Evolutionary conservation across 306 rosid genomes (phyloP).

Genomic region (Quercus gilva): DNA sequence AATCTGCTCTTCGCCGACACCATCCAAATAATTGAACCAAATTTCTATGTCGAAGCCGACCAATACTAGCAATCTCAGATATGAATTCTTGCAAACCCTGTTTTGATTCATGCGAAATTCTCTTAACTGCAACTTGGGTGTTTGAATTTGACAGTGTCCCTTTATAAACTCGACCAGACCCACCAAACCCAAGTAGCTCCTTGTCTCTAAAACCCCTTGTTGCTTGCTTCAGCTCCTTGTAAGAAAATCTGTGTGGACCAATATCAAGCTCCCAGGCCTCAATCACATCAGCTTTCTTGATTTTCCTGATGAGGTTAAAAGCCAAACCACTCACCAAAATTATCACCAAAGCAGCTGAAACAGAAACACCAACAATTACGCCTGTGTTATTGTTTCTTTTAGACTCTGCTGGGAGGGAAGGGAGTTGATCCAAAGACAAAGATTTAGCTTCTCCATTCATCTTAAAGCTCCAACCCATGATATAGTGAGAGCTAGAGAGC

Average conservation of each 20-base stretch:
- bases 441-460: slow-evolving; percentile 27
- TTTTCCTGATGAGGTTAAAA: slow-evolving; percentile 27
- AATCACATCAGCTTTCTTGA: neutral
- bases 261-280: no score
- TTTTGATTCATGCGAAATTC: slow-evolving; percentile 51
- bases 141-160: slow-evolving; percentile 21
- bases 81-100: slow-evolving; percentile 52
- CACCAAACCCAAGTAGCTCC: no score
- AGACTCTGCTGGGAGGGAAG: slow-evolving; percentile 7
- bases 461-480: slow-evolving; percentile 30
- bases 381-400: neutral
- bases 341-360: neutral
- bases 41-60: slow-evolving; percentile 57
- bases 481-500: slow-evolving; percentile 13
- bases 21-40: slow-evolving; percentile 59
- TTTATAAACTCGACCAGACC: no score
- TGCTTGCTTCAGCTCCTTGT: no score
- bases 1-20: slow-evolving; percentile 46
- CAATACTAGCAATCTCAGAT: slow-evolving; percentile 52
- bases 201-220: no score
- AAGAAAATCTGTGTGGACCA: no score
- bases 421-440: slow-evolving; percentile 16
- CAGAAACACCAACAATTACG: slow-evolving; percentile 6
- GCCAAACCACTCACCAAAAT: slow-evolving; percentile 5
- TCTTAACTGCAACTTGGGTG: slow-evolving; percentile 49